Base-by-base conservation (phyloP, 352 stramenopile species). In the Phytopythium chamaehyphon region DNA sequence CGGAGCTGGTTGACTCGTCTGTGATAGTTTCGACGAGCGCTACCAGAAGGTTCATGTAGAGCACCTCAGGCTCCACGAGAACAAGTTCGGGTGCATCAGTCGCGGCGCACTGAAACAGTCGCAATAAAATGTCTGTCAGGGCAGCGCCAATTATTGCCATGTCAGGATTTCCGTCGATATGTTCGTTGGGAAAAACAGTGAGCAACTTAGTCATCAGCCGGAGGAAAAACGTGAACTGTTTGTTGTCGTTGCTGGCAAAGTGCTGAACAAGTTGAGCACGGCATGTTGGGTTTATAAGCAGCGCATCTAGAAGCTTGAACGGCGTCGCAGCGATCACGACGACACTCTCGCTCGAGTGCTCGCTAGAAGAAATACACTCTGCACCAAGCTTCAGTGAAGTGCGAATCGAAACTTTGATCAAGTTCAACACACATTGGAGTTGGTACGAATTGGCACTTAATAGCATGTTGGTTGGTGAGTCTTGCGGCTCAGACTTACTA, bases 161-260 rank as follows among this genome's bases (percentile, higher is more conserved):
- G 23, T 38, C 51, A 2, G 51, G 26, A 1, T 37, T 14, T n/a
- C 50, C 54, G 21, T 64, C 61, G 26, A 88, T 35, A 24, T 35
- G 44, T 26, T 88, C 68, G 14, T 69, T 59, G 12, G 72, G 55
- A 62, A 88, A 88, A 8, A 69, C 61, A 3, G 62, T 57, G 4
- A 90, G 61, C 35, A 90, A 55, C 55, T 83, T 89, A 9, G 71
- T 51, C 73, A 86, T 86, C 15, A 88, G 33, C 0, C 74, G 75
- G 19, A 89, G 45, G 52, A 90, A 90, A 62, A 86, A 86, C 0
- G 73, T 71, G 38, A 72, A 88, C 46, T 88, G 75, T 22, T 80
- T 82, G 48, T 58, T 66, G 55, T 80, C 64, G 23, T 85, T 88
- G 33, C 47, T 56, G 16, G 82, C 38, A 47, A 89, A 89, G 35